Evolutionary conservation across 164 flowering plant species (phyloP), one percentile per base, ranked within the genome.

Genomic region (Amborella trichopoda): DNA sequence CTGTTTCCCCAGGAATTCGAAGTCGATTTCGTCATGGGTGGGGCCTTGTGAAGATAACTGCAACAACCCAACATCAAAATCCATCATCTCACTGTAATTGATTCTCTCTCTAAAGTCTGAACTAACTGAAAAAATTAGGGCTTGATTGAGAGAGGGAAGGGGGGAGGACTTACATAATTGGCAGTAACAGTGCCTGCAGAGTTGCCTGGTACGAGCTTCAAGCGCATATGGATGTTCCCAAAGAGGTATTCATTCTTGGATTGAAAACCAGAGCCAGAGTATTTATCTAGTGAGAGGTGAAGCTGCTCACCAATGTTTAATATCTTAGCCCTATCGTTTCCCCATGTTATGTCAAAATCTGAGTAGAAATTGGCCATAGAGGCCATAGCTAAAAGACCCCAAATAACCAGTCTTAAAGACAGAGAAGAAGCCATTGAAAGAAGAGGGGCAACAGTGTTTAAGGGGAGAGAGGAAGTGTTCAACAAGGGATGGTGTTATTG

Each of bases 111-210:
- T n/a, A n/a, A n/a, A n/a, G n/a, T n/a, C n/a, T n/a, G n/a, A n/a
- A n/a, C n/a, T n/a, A n/a, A n/a, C n/a, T n/a, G n/a, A n/a, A n/a
- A 44, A 10, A 12, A 24, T 12, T 44, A 44, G 14, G 28, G 16
- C 28, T 44, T n/a, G n/a, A n/a, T n/a, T n/a, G n/a, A n/a, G n/a
- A n/a, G n/a, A n/a, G n/a, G n/a, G n/a, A n/a, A n/a, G n/a, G n/a
- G n/a, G n/a, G n/a, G n/a, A n/a, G n/a, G n/a, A 44, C 61, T 25
- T 49, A 70, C 75, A 39, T 67, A 70, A 23, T 24, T 66, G 14
- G 75, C 25, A 2, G 75, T 63, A 34, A 70, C 69, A 1, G 72
- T 67, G 45, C 75, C 72, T 21, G 71, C 69, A 2, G 75, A 67
- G 58, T 70, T 64, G 22, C 75, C 72, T 8, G 67, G 55, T 1